Base-by-base conservation (phyloP, 345 rosid genomes). In the Schrenkiella parvula region DNA sequence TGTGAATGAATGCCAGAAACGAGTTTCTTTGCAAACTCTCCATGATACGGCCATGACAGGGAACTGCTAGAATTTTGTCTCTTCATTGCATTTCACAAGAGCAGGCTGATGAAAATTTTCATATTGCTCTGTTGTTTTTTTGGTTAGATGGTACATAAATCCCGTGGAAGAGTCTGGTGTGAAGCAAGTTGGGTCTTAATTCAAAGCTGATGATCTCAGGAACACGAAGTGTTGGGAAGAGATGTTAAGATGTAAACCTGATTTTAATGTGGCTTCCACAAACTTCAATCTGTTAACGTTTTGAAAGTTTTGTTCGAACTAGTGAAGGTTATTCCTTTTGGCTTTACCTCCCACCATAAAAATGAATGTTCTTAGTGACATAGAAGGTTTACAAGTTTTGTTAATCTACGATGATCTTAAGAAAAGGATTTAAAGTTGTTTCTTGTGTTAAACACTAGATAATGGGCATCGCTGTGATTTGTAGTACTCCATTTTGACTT, bases 191-290 rank as follows among this genome's bases (percentile, higher is more conserved):
- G 66, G 72, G 66, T 66, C 53, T 47, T 14, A 10, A 66, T 37
- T 26, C 4, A 32, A 67, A 39, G 62, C 55, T 74, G 68, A 68
- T 67, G 79, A 68, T 74, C 48, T 48, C 61, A 66, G 44, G 53
- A 74, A 67, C 68, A 67, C 54, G 17, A 60, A 74, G 41, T 74
- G 62, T 74, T 32, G 68, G 44, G 77, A 52, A 53, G 63, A 66
- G 53, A 63, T n/a, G 6, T 28, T 18, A 53, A 68, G 70, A 53
- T 69, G 70, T 75, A 61, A 42, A 59, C 42, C 63, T 48, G 47
- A 58, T 67, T 74, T 48, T 51, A 17, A 68, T 59, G 41, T 68
- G 79, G 25, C 60, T 42, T 23, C 54, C 63, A 53, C 70, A 43
- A 42, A 72, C 64, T 53, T 39, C 64, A 52, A 41, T 54, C 22